These are phyloP conservation scores for Boletus subluridellus DNA, from an alignment of 1,284 basidiomycete species.

Conservation along the genomic window DNA sequence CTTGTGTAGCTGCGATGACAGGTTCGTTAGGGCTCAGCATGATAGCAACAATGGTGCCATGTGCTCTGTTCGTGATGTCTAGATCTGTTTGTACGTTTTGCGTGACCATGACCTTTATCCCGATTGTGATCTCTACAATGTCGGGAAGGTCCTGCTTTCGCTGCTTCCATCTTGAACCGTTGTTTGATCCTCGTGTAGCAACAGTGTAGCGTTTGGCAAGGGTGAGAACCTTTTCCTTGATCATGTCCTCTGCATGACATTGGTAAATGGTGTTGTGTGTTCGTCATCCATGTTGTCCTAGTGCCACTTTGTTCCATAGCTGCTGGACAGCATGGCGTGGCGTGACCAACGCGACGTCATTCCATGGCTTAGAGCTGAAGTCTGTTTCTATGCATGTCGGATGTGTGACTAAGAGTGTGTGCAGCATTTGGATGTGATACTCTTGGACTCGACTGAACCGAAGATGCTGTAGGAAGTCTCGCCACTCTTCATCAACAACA, in stretches of 20 bases:
- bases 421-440: no score
- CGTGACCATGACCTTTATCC: background rate
- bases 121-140: background rate
- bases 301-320: background rate
- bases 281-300: background rate
- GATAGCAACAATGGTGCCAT: background rate
- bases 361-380: no score
- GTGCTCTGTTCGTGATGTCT: background rate
- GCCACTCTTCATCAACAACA: no score
- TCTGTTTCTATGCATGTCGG: no score
- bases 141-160: background rate
- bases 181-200: background rate
- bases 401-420: no score
- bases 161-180: background rate
- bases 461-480: no score
- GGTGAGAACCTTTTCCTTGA: no score
- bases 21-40: background rate
- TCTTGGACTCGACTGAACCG: no score
- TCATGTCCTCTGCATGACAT: no score
- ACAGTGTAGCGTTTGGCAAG: background rate
- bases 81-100: no score
- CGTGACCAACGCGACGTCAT: background rate
- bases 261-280: no score
- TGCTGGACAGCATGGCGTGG: background rate
- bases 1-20: background rate